Evolutionary conservation across 2,329 filamentous ascomycete species (phyloP).

Genomic region (Coniochaeta pulveracea): DNA sequence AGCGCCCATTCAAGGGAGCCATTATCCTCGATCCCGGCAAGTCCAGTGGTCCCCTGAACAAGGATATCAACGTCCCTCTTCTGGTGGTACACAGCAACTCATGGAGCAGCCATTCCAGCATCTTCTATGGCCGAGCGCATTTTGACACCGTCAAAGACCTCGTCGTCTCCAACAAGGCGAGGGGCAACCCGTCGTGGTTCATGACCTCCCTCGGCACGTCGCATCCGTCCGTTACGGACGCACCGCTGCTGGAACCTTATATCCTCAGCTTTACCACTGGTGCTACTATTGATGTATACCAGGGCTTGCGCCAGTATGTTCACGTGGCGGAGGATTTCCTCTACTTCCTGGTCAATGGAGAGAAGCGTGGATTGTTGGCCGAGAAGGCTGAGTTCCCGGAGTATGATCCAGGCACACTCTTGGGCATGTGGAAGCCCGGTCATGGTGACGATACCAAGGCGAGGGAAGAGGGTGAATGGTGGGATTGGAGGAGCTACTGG

Average conservation of each 20-base stretch:
- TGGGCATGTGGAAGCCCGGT: conserved; percentile 21
- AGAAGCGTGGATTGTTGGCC: conserved; percentile 33
- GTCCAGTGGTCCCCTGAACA: conserved; percentile 47
- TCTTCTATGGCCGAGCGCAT: conserved; percentile 53
- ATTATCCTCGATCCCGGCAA: conserved; percentile 59
- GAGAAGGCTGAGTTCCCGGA: conserved; percentile 35
- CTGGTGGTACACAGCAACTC: conserved; percentile 53
- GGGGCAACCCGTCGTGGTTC: conserved; percentile 38
- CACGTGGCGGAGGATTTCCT: conserved; percentile 46
- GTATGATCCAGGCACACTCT: conserved; percentile 18
- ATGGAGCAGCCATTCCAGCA: conserved; percentile 44
- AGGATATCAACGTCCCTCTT: conserved; percentile 44
- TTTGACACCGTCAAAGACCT: conserved; percentile 51
- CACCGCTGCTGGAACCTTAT: conserved; percentile 50
- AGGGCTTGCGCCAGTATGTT: conserved; percentile 50
- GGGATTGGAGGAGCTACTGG: conserved; percentile 25
- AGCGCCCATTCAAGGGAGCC: conserved; percentile 39
- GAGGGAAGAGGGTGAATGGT: conserved; percentile 26
- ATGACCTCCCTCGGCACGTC: conserved; percentile 41
- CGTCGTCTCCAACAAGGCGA: conserved; percentile 30
- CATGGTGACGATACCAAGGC: conserved; percentile 16
- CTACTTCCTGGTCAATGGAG: conserved; percentile 28
- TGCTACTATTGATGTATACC: conserved; percentile 41
- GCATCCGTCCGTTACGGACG: conserved; percentile 56
- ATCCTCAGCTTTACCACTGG: conserved; percentile 51